Conservation (phyloP, 1,139 yeast genomes). For the Yamadazyma spencermartinsiae region DNA sequence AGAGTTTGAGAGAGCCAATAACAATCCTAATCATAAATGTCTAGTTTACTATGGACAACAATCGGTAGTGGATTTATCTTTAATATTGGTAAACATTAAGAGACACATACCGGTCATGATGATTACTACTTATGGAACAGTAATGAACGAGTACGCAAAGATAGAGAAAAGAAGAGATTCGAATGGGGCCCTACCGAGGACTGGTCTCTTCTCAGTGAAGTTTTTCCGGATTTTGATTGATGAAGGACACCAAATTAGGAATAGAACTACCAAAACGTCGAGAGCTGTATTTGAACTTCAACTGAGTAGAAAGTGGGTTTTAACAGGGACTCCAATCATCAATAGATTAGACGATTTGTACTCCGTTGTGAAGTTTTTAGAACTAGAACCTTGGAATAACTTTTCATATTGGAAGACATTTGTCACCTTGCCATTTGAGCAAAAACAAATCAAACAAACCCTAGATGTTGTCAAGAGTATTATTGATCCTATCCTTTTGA, state of each 20-base stretch:
- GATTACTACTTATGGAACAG: slow-evolving; percentile 86
- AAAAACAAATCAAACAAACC: slow-evolving; percentile 67
- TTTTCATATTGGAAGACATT: slow-evolving; percentile 88
- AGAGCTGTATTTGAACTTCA: slow-evolving; percentile 69
- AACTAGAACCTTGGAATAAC: slow-evolving; percentile 87
- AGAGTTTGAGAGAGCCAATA: slow-evolving; percentile 67
- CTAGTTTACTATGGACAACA: slow-evolving; percentile 76
- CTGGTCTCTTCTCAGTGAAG: slow-evolving; percentile 70
- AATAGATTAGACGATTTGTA: slow-evolving; percentile 85
- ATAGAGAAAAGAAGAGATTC: slow-evolving; percentile 31
- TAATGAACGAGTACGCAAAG: slow-evolving; percentile 68
- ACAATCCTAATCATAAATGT: slow-evolving; percentile 43
- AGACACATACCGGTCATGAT: slow-evolving; percentile 65
- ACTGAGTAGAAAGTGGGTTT: slow-evolving; percentile 75
- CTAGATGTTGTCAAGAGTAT: slow-evolving; percentile 82
- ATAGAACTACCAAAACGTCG: slow-evolving; percentile 77
- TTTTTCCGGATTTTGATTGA: slow-evolving; percentile 82
- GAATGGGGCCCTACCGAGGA: slow-evolving; percentile 31
- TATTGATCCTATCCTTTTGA: slow-evolving; percentile 75
- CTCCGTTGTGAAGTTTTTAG: slow-evolving; percentile 71
- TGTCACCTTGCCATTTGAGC: slow-evolving; percentile 81
- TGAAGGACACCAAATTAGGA: slow-evolving; percentile 90
- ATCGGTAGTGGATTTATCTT: slow-evolving; percentile 46
- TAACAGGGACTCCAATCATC: slow-evolving; percentile 94
- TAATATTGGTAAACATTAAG: slow-evolving; percentile 37